Evolutionary conservation across 495 filamentous ascomycete species (phyloP).

Genomic region (Parachaetomium inaequale): DNA sequence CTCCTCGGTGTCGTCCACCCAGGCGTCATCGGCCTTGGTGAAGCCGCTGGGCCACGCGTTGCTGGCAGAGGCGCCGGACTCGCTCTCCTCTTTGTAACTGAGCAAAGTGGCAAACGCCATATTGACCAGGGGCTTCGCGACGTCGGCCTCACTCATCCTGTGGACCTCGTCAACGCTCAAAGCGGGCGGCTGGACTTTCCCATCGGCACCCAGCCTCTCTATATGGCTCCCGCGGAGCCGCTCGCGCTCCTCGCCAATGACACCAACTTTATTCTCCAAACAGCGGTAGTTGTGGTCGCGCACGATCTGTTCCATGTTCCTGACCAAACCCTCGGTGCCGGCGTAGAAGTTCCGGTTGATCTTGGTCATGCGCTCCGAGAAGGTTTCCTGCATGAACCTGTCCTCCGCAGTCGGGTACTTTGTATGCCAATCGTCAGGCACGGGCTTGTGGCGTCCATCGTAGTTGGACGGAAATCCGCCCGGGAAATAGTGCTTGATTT

Average conservation of each 20-base stretch:
- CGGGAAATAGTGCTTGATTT: slow-evolving; percentile 19
- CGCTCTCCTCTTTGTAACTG: slow-evolving; percentile 23
- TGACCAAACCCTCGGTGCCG: slow-evolving; percentile 28
- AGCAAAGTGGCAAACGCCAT: slow-evolving; percentile 37
- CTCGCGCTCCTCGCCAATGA: slow-evolving; percentile 30
- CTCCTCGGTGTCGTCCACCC: slow-evolving; percentile 29
- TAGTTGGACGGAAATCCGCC: slow-evolving; percentile 21
- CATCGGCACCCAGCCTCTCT: slow-evolving; percentile 13
- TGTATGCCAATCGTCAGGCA: slow-evolving; percentile 13
- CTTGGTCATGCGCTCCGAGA: slow-evolving; percentile 14
- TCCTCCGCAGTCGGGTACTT: slow-evolving; percentile 9
- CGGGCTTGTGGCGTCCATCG: slow-evolving; percentile 6
- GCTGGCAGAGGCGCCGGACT: not conserved
- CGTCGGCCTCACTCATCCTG: slow-evolving; percentile 30
- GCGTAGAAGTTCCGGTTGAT: slow-evolving; percentile 35
- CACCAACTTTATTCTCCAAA: slow-evolving; percentile 26
- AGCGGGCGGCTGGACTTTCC: slow-evolving; percentile 15
- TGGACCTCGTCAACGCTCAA: slow-evolving; percentile 33
- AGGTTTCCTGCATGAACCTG: not conserved
- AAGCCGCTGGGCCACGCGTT: slow-evolving; percentile 20
- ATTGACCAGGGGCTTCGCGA: slow-evolving; percentile 38
- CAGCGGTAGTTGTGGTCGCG: slow-evolving; percentile 25
- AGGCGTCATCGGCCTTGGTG: slow-evolving; percentile 20
- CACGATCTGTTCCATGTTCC: slow-evolving; percentile 20
- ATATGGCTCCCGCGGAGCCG: slow-evolving; percentile 16